Evolutionary conservation across 208 protist genomes (phyloP).

Genomic region (Entamoeba moshkovskii): DNA sequence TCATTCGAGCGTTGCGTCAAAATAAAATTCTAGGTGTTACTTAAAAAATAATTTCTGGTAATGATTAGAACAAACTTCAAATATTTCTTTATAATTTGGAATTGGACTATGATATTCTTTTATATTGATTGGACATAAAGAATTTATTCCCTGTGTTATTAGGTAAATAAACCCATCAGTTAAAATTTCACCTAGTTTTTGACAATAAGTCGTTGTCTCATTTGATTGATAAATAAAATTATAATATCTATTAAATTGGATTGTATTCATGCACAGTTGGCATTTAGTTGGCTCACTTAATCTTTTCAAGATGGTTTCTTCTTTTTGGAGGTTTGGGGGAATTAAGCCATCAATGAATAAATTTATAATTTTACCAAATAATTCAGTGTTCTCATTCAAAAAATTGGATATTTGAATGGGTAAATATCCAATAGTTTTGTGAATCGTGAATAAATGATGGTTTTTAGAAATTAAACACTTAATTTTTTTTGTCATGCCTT

Average conservation of each 20-base stretch:
- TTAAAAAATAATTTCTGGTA: too few relatives aligned
- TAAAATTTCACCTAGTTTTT: background rate
- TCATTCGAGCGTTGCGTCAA: too few relatives aligned
- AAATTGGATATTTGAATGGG: background rate
- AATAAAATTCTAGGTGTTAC: too few relatives aligned
- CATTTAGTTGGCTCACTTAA: background rate
- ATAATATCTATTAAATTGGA: background rate
- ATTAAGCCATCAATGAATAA: background rate
- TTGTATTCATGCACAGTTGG: background rate
- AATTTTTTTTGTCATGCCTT: too few relatives aligned
- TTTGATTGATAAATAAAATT: background rate
- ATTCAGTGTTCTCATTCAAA: background rate
- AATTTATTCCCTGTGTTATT: background rate
- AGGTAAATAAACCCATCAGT: background rate
- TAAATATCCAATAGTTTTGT: background rate
- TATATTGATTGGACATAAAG: too few relatives aligned
- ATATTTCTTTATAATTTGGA: too few relatives aligned
- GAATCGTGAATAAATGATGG: background rate
- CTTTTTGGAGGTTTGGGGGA: background rate
- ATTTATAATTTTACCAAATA: background rate
- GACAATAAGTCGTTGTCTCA: background rate
- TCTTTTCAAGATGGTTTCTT: background rate
- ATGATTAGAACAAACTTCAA: too few relatives aligned
- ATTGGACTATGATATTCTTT: too few relatives aligned
- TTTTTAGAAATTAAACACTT: too few relatives aligned